Evolutionary conservation across 768 basidiomycete species (phyloP), one percentile per base, ranked within the genome.

Genomic region (Zangia roseola): DNA sequence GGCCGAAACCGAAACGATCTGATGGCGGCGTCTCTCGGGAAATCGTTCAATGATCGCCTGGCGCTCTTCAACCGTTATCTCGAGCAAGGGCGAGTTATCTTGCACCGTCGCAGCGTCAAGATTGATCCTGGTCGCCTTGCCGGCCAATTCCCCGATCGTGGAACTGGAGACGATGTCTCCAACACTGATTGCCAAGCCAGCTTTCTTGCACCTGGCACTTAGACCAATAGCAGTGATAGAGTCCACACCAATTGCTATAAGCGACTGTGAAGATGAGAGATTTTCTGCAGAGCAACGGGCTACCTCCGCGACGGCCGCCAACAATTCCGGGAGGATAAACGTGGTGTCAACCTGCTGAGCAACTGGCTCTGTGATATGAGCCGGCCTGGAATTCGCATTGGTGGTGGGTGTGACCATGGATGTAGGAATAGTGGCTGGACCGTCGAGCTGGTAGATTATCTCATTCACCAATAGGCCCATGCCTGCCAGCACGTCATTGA

Each of bases 221-320:
- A 79, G 62, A 43, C 73, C 71, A 30, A 79, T 74, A 19, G 78
- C 75, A 17, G 73, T 74, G 49, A 79, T 78, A 2, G 78, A 79
- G 54, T 79, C 78, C 10, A 79, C 62, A 17, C 78, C 78, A 10
- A 79, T 55, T 6, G 72, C 64, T 12, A 64, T 63, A 16, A 77
- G 65, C 5, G 69, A 68, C 6, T 72, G 76, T 5, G 59, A 53
- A 16, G 64, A 49, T 17, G 59, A 54, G 6, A 79, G 60, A 17
- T 60, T 53, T 5, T 68, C 61, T 8, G 46, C 25, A 2, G 72
- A 61, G 12, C 66, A 57, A 31, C 64, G 64, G 5, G 66, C n/a
- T 33, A 59, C 47, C 24, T 55, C 58, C 23, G 45, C 46, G 17
- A 62, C 37, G 16, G 40, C n/a, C 8, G 16, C 37, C 24, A 49